Conservation (phyloP, 2,329 filamentous ascomycete genomes). For the Sclerotinia minor region DNA sequence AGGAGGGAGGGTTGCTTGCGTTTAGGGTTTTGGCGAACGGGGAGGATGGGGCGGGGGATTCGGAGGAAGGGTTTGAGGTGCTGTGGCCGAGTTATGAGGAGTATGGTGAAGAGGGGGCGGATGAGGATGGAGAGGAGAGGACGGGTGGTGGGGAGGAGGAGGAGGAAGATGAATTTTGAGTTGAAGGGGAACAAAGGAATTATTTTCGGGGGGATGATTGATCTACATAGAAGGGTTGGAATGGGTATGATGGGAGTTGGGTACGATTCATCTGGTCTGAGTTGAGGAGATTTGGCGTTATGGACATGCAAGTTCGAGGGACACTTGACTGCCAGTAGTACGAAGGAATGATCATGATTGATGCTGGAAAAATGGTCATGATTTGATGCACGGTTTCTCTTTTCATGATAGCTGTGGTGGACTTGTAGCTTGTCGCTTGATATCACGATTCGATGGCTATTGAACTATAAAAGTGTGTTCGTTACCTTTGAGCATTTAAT, state of each 20-base stretch:
- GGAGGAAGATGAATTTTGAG: background rate
- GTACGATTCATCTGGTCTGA: conserved; percentile 43
- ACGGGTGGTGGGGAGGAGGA: background rate
- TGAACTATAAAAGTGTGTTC: background rate
- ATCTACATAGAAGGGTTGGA: conserved; percentile 39
- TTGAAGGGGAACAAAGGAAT: conserved; percentile 38
- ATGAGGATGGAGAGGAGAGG: background rate
- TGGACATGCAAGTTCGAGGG: background rate
- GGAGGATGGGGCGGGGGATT: conserved; percentile 36
- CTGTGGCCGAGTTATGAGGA: conserved; percentile 28
- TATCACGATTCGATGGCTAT: background rate
- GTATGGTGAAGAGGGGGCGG: background rate
- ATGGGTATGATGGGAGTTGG: conserved; percentile 44
- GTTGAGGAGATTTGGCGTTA: background rate
- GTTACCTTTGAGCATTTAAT: background rate
- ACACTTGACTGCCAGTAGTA: background rate
- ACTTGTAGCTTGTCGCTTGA: background rate
- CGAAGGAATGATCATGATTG: background rate
- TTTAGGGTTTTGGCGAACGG: conserved; percentile 42
- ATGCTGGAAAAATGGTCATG: background rate
- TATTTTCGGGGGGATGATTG: background rate
- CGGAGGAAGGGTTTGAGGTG: conserved; percentile 32
- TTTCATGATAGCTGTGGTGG: background rate
- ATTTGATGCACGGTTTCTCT: background rate
- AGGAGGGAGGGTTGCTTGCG: conserved; percentile 45